Base-by-base conservation (phyloP, 768 basidiomycete species). In the Macrolepiota fuliginosa region DNA sequence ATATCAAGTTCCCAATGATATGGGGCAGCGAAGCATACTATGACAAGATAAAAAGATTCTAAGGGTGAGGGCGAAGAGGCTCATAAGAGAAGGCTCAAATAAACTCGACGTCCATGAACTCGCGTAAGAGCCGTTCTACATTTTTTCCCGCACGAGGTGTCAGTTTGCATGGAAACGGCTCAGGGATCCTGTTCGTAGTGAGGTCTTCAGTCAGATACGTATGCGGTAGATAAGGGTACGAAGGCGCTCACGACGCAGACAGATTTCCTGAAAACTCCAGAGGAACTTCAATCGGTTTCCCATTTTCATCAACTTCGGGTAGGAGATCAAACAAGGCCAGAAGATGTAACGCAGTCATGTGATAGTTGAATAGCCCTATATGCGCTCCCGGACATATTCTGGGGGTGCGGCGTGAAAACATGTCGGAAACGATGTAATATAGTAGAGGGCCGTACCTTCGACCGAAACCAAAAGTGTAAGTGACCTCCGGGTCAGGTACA, bases 321-420 rank as follows among this genome's bases (percentile, higher is more conserved):
- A 36, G 27, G 39, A 60, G 39, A 35, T 60, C 29, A 11, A 47
- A 60, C 19, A 53, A 37, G 29, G 68, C 51, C 24, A 69, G 39
- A n/a, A 65, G 35, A 27, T 61, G 62, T 12, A 66, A 54, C 4
- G 62, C 51, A 24, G 65, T 59, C 10, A 60, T 61, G 45, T 46
- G 62, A 13, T 65, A 47, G 36, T 42, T 49, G 1, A 63, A 46
- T 29, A 62, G n/a, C n/a, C 61, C 61, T 19, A 66, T 36, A 27
- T 61, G 61, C 2, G 62, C 58, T 3, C 68, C 68, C 24, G 66
- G 68, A 40, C 68, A 69, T 24, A 65, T 62, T 24, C 47, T 49
- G 22, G 10, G 10, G 47, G 9, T 24, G 29, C 7, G 29, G 7
- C 29, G 29, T 24, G 22, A 13, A 11, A 11, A 27, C 11, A 24